These are phyloP conservation scores for Apiotrichum laibachii DNA, from an alignment of 1,284 basidiomycete species.

Conservation along the genomic window DNA sequence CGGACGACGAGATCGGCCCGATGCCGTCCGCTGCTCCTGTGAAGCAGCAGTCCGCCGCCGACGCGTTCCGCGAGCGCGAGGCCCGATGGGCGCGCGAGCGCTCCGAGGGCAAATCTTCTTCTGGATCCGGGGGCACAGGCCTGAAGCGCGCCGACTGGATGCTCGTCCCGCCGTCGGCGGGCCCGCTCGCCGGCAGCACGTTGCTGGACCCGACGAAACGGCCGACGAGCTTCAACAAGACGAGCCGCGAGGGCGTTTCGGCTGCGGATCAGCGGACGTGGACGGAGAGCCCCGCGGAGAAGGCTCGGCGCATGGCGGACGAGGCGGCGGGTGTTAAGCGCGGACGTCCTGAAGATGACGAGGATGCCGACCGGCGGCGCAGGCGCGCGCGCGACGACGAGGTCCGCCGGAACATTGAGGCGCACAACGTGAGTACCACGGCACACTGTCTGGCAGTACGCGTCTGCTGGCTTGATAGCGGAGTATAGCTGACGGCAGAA, in stretches of 20 bases:
- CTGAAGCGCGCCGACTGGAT: slow-evolving; percentile 79
- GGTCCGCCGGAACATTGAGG: slow-evolving; percentile 67
- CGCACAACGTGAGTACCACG: slow-evolving; percentile 67
- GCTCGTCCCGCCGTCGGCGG: slow-evolving; percentile 79
- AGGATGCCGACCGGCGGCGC: slow-evolving; percentile 54
- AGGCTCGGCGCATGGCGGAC: slow-evolving; percentile 76
- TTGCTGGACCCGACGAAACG: slow-evolving; percentile 69
- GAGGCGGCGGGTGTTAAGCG: slow-evolving; percentile 80
- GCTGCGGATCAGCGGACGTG: slow-evolving; percentile 64
- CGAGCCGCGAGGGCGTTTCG: slow-evolving; percentile 42
- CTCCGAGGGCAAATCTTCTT: slow-evolving; percentile 54
- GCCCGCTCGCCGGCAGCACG: slow-evolving; percentile 56
- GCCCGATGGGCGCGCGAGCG: slow-evolving; percentile 59
- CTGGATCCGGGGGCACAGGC: slow-evolving; percentile 2
- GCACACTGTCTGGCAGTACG: neutral
- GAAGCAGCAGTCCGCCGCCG: slow-evolving; percentile 56
- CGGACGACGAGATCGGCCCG: slow-evolving; percentile 38
- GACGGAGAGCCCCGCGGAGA: slow-evolving; percentile 89
- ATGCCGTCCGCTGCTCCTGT: slow-evolving; percentile 10
- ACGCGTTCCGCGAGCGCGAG: slow-evolving; percentile 76
- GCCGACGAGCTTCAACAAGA: slow-evolving; percentile 53
- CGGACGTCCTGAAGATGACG: slow-evolving; percentile 47
- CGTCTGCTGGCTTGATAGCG: no score
- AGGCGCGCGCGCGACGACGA: slow-evolving; percentile 63
- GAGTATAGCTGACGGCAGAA: slow-evolving; percentile 57